These are phyloP conservation scores for Saccharomycopsis malanga DNA, from an alignment of 805 yeast genomes.

Conservation along the genomic window DNA sequence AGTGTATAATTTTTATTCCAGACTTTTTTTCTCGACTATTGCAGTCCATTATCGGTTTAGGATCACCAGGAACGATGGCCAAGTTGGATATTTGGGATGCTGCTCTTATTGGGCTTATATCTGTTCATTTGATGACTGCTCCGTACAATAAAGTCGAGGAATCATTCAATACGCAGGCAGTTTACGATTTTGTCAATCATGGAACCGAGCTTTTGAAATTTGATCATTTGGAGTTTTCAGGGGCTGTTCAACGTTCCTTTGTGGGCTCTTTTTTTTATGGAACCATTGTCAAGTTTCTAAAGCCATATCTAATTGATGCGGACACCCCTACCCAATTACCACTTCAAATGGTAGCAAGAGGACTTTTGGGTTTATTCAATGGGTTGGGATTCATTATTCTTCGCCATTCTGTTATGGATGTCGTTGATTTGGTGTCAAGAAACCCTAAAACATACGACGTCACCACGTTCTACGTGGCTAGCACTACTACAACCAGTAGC, in stretches of 20 bases:
- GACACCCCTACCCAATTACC: conserved; percentile 36
- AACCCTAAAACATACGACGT: conserved; percentile 18
- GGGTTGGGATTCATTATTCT: conserved; percentile 44
- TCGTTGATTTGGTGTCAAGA: conserved; percentile 23
- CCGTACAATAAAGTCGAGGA: conserved; percentile 94
- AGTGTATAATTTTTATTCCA: too few relatives aligned
- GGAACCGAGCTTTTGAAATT: conserved; percentile 45
- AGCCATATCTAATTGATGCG: conserved; percentile 19
- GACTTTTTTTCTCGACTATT: too few relatives aligned
- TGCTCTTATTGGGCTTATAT: conserved; percentile 5
- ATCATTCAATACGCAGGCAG: conserved; percentile 84
- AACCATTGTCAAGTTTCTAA: conserved; percentile 35
- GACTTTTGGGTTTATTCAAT: conserved; percentile 56
- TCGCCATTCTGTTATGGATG: conserved; percentile 33
- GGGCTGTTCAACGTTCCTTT: conserved; percentile 83
- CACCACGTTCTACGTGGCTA: neutral
- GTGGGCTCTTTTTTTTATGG: conserved; percentile 60
- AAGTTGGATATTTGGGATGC: conserved; percentile 11
- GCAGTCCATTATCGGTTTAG: too few relatives aligned
- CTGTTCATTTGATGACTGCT: conserved; percentile 37
- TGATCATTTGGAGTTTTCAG: conserved; percentile 79
- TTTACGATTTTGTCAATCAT: conserved; percentile 67
- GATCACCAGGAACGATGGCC: too few relatives aligned
- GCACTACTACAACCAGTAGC: neutral
- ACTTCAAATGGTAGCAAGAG: conserved; percentile 51